These are phyloP conservation scores for Cicer chorassanicum DNA, from an alignment of 306 rosid genomes.

Conservation along the genomic window DNA sequence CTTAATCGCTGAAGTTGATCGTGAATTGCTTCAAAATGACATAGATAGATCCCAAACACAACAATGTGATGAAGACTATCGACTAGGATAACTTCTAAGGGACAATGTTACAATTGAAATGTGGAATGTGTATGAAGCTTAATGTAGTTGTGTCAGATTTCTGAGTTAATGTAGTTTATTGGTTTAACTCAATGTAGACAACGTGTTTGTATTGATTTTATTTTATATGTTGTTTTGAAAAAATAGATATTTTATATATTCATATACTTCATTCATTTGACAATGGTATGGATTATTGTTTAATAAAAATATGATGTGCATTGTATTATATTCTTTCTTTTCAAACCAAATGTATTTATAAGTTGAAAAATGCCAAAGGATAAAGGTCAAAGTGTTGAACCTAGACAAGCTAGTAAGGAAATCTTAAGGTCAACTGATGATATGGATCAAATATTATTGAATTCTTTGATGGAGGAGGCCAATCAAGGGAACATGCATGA, in stretches of 20 bases:
- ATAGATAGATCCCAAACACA: not conserved
- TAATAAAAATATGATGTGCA: not conserved
- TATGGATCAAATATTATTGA: slow-evolving; percentile 2
- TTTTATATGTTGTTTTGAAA: not conserved
- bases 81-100: not conserved
- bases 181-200: not conserved
- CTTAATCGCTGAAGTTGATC: not conserved
- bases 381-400: not conserved
- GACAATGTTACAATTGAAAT: not conserved
- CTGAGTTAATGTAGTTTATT: not conserved
- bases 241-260: not conserved
- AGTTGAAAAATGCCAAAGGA: not conserved
- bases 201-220: not conserved
- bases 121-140: not conserved
- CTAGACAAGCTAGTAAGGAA: not conserved
- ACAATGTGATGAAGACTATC: not conserved
- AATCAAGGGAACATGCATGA: not conserved
- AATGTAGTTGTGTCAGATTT: not conserved
- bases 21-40: not conserved
- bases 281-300: not conserved
- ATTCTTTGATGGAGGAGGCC: not conserved
- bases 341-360: not conserved
- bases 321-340: not conserved
- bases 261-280: not conserved
- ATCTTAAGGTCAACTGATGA: not conserved